Base-by-base conservation (phyloP, 495 filamentous ascomycete genomes). In the Podospora pseudocomata region DNA sequence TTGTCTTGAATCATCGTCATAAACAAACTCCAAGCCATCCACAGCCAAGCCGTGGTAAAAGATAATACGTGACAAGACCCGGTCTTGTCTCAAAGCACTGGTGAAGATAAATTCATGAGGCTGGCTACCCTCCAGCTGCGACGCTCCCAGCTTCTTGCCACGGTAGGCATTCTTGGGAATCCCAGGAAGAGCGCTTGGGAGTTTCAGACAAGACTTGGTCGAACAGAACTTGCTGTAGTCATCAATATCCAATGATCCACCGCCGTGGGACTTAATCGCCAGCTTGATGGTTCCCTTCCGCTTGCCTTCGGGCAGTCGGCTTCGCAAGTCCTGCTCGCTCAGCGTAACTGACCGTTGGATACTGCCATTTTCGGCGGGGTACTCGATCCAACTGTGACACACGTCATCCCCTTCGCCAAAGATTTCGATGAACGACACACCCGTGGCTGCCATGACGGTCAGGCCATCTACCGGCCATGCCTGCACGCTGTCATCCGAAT, bases 21-120 rank as follows among this genome's bases (percentile, higher is more conserved):
- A 99, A 68, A 90, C 85, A 75, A 99, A 97, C 74, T 97, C 95
- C 13, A 99, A 71, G 0, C 95, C 95, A 75, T 96, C 92, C 61
- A 98, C 69, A 6, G 91, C 89, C 67, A 81, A 79, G 0, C 91
- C 93, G 72, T 94, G 90, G 70, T 93, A 97, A 6, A 97, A 80
- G 55, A 87, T 86, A 61, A 97, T 86, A 7, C 85, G 86, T 0
- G 86, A 89, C 68, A 97, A 80, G 39, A 97, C 84, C 69, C 93
- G 90, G 15, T 87, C 90, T 57, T 89, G 87, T 20, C 85, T 81
- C 53, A 89, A 80, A 15, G 88, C 84, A 71, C 88, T 90, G 30
- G 91, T 86, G 34, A 97, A 85, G 20, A 97, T 78, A 62, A 96
- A 67, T 72, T 97, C 88, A 55, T 92, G 83, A 0, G 89, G 85